Conservation (phyloP, 1,284 basidiomycete species). For the Volvariella surrecta region DNA sequence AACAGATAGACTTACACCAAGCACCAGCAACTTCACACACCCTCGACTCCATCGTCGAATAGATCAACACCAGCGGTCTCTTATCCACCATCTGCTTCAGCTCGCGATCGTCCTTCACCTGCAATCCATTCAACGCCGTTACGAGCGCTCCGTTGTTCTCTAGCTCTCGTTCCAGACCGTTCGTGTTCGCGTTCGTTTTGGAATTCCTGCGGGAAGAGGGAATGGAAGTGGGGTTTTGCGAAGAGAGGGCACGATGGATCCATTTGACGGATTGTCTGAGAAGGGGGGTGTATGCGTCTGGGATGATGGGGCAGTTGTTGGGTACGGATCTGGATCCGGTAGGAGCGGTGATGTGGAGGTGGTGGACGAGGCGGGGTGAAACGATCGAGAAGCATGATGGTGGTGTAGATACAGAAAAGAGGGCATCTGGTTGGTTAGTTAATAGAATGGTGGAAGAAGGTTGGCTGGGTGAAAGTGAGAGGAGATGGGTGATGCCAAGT, state of each 20-base stretch:
- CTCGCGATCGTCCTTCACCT: conserved; percentile 33
- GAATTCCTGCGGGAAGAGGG: no score
- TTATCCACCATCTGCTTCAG: conserved; percentile 26
- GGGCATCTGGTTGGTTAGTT: no score
- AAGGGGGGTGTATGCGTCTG: not conserved
- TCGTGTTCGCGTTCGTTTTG: no score
- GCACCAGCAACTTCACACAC: conserved; percentile 56
- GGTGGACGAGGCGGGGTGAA: conserved; percentile 23
- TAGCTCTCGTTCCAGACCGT: no score
- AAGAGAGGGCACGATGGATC: no score
- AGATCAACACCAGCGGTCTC: conserved; percentile 44
- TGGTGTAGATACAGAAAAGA: no score
- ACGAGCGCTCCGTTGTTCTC: conserved; percentile 30
- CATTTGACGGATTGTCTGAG: conserved; percentile 18
- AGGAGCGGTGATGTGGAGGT: conserved; percentile 33
- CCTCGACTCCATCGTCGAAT: conserved; percentile 44
- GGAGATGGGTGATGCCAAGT: conserved; percentile 39
- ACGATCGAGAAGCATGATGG: conserved; percentile 10
- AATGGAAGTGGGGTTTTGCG: no score
- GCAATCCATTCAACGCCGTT: conserved; percentile 32
- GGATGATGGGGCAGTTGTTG: not conserved
- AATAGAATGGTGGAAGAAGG: conserved; percentile 13
- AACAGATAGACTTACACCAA: conserved; percentile 36
- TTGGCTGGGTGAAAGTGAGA: conserved; percentile 42
- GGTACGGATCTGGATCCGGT: conserved; percentile 10